A percentile compares a stretch with the other conserved stretches of the same genome.
phyloP scores from a whole-genome alignment of 192 early-diverging fungal genomes.

The Dimargaris verticillata region DNA sequence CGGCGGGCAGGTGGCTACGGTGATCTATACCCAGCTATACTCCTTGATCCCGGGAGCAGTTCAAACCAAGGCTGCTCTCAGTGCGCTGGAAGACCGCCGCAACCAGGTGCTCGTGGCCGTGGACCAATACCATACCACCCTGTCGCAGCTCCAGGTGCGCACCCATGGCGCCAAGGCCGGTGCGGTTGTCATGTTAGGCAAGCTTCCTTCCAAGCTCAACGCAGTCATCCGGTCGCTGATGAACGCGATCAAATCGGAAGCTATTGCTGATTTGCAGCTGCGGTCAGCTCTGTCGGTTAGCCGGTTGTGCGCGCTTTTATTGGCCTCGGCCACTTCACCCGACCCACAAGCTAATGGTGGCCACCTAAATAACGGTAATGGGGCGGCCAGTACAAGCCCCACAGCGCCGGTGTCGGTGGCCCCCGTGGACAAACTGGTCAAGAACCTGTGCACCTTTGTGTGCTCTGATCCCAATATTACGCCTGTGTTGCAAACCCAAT shows the following conservation, averaged over 20 bases:
- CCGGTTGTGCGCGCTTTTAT: conserved; percentile 17
- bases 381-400: background rate
- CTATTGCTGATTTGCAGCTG: conserved; percentile 32
- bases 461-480: conserved; percentile 66
- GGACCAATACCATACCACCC: conserved; percentile 44
- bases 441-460: conserved; percentile 68
- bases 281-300: conserved; percentile 36
- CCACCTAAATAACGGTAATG: background rate
- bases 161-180: conserved; percentile 49
- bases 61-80: background rate
- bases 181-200: conserved; percentile 61
- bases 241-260: conserved; percentile 60
- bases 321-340: background rate
- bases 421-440: conserved; percentile 74
- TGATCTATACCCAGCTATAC: conserved; percentile 13
- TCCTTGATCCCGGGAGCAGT: background rate
- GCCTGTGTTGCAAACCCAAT: conserved; percentile 31
- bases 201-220: conserved; percentile 66
- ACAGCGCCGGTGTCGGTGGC: conserved; percentile 25
- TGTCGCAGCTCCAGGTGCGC: conserved; percentile 44
- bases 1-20: conserved; percentile 28
- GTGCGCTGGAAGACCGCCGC: conserved; percentile 35
- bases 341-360: background rate
- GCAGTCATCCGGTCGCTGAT: conserved; percentile 74
- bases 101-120: conserved; percentile 45